Percentiles rank a stretch among this genome's conserved stretches.
Conservation (phyloP, 441 rosid genomes). For the Croton setiger region DNA sequence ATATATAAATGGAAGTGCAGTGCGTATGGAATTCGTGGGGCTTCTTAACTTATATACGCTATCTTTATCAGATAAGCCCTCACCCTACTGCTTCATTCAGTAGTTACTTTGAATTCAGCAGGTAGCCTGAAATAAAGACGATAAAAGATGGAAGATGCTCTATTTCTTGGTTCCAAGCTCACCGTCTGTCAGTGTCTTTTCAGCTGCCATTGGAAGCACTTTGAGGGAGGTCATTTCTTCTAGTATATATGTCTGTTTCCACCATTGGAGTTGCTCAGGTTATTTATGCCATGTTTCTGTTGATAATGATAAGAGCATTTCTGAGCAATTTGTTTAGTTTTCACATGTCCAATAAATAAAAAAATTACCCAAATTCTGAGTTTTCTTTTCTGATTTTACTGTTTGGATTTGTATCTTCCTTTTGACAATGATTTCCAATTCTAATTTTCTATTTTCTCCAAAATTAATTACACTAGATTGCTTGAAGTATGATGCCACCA, state of each 20-base stretch:
- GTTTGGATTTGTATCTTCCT: no score
- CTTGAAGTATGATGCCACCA: no score
- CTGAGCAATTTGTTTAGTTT: not conserved
- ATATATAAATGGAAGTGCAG: not conserved
- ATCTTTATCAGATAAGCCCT: not conserved
- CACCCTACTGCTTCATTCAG: not conserved
- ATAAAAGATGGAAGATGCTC: conserved; percentile 12
- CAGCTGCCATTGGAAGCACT: conserved; percentile 3
- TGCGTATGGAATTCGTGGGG: not conserved
- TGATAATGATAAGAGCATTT: not conserved
- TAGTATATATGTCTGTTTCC: no score
- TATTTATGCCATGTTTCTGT: not conserved
- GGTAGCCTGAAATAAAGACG: not conserved
- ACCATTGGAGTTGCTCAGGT: no score
- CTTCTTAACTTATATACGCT: not conserved
- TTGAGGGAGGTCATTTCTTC: conserved; percentile 6
- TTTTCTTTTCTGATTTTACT: no score
- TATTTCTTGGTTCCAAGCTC: conserved; percentile 9
- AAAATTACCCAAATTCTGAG: no score
- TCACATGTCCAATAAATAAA: no score
- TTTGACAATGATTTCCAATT: no score
- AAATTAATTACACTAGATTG: no score
- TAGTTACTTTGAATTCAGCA: not conserved
- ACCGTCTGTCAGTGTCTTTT: not conserved
- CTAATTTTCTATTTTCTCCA: no score